Conservation (phyloP, 1,284 basidiomycete species). For the Leccinum subrobustum region DNA sequence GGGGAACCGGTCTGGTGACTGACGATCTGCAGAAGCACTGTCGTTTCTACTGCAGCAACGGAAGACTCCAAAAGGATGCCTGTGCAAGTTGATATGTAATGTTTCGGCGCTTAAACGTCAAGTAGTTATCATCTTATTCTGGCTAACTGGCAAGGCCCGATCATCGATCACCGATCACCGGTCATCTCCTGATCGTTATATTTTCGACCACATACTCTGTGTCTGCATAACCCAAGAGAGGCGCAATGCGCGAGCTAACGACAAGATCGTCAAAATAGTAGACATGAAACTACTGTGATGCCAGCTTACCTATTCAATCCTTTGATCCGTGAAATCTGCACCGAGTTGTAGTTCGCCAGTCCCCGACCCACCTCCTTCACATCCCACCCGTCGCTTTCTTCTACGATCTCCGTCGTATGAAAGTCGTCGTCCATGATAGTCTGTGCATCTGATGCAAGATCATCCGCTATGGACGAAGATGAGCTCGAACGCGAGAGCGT, state of each 20-base stretch:
- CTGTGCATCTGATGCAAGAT: slow-evolving; percentile 26
- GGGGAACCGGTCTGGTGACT: neutral
- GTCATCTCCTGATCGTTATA: slow-evolving; percentile 60
- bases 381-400: slow-evolving; percentile 61
- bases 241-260: slow-evolving; percentile 75
- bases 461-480: slow-evolving; percentile 36
- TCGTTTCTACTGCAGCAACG: neutral
- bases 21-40: neutral
- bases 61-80: neutral
- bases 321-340: slow-evolving; percentile 87
- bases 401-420: slow-evolving; percentile 26
- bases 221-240: slow-evolving; percentile 89
- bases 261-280: neutral
- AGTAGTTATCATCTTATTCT: neutral
- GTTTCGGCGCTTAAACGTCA: neutral
- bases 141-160: neutral
- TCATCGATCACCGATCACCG: neutral
- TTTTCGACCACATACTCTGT: slow-evolving; percentile 97
- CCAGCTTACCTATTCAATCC: slow-evolving; percentile 80
- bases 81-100: neutral
- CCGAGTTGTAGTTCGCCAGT: slow-evolving; percentile 93
- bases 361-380: slow-evolving; percentile 91
- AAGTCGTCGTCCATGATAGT: slow-evolving; percentile 32
- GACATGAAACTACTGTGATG: rapidly evolving
- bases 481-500: slow-evolving; percentile 39